These are phyloP conservation scores for Yarrowia bubula DNA, from an alignment of 805 yeast species.

Conservation along the genomic window DNA sequence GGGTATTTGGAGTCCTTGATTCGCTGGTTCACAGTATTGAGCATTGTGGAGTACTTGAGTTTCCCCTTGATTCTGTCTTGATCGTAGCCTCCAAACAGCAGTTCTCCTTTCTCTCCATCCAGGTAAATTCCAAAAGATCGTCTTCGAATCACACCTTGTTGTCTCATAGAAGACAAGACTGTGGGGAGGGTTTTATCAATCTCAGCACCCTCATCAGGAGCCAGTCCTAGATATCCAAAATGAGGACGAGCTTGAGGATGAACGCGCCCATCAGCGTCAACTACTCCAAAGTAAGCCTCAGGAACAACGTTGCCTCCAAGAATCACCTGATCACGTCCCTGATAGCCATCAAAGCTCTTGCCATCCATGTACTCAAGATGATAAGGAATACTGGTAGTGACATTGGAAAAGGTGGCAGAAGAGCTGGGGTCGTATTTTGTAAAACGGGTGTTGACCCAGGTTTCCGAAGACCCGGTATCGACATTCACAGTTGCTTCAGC, in stretches of 20 bases:
- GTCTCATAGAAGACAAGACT: neutral
- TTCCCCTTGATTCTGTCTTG: neutral
- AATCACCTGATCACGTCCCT: neutral
- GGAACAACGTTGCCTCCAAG: neutral
- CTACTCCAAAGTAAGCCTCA: neutral
- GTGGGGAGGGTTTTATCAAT: neutral
- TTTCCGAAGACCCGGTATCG: constrained; percentile 3
- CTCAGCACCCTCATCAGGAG: neutral
- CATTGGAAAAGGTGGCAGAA: neutral
- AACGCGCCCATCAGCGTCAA: neutral
- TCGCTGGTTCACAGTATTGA: neutral
- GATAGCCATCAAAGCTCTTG: neutral
- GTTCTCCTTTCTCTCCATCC: neutral
- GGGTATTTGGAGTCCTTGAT: neutral
- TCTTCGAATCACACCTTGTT: neutral
- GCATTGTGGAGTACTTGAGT: neutral
- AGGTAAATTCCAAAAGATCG: neutral
- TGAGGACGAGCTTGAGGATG: neutral
- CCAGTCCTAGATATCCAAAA: neutral
- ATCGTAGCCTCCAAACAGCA: constrained; percentile 13
- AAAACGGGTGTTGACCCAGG: neutral
- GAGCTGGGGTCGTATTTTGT: neutral
- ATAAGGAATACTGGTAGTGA: neutral
- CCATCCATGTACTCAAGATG: neutral
- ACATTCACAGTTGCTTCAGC: neutral